These are phyloP conservation scores for Phoma herbarum DNA, from an alignment of 2,329 filamentous ascomycete genomes.

Conservation along the genomic window DNA sequence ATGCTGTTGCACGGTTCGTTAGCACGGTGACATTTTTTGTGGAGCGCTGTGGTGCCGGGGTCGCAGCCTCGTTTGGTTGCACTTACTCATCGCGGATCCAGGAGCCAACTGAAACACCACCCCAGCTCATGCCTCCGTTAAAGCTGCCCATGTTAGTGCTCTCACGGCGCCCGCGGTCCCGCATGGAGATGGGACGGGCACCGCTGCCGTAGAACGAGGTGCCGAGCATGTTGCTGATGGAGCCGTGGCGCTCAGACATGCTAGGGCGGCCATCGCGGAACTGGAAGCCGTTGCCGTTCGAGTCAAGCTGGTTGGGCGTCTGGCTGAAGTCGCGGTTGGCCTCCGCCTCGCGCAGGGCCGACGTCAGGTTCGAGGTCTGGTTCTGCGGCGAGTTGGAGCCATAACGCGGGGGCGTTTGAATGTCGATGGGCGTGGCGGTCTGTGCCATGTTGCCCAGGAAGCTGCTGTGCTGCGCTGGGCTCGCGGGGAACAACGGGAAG, in stretches of 20 bases:
- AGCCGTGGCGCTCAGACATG: conserved; percentile 62
- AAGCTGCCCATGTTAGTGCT: conserved; percentile 69
- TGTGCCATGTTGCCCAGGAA: conserved; percentile 59
- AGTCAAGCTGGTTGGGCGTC: conserved; percentile 56
- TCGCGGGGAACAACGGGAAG: conserved; percentile 51
- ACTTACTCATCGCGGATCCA: conserved; percentile 99
- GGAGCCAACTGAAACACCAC: conserved; percentile 92
- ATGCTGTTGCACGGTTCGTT: conserved; percentile 66
- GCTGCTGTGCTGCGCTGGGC: conserved; percentile 32
- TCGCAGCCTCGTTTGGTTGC: conserved; percentile 7
- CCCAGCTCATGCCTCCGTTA: conserved; percentile 91
- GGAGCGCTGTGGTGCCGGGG: conserved; percentile 2
- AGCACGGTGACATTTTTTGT: conserved; percentile 27
- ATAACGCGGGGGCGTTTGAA: conserved; percentile 62
- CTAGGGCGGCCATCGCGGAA: conserved; percentile 43
- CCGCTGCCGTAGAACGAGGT: conserved; percentile 65
- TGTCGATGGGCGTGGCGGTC: conserved; percentile 66
- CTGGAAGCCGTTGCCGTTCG: conserved; percentile 40
- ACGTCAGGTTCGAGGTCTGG: conserved; percentile 70
- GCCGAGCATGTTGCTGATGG: conserved; percentile 57
- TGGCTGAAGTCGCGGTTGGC: conserved; percentile 42
- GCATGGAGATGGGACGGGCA: conserved; percentile 68
- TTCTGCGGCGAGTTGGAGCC: conserved; percentile 67
- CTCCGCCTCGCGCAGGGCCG: conserved; percentile 63
- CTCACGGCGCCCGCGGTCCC: conserved; percentile 64